Evolutionary conservation across 2,329 filamentous ascomycete genomes (phyloP).

Genomic region (Diaporthe vaccinii): DNA sequence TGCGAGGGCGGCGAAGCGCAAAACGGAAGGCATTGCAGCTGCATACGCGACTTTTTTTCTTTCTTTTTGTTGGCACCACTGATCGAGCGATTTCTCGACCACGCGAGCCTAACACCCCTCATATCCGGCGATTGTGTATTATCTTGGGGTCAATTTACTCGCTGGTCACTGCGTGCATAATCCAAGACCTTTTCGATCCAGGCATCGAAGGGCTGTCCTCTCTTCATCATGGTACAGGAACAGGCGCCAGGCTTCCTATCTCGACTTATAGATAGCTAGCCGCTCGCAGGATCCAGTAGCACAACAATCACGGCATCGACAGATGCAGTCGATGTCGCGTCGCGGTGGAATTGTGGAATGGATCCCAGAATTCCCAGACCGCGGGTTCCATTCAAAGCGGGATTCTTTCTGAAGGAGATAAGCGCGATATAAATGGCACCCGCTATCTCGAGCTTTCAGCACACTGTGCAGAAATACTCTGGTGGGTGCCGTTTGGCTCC

Average conservation of each 20-base stretch:
- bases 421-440: slow-evolving; percentile 67
- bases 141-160: not conserved
- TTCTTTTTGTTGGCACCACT: not conserved
- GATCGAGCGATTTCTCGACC: not conserved
- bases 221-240: slow-evolving; percentile 26
- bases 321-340: slow-evolving; percentile 41
- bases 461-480: slow-evolving; percentile 43
- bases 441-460: slow-evolving; percentile 46
- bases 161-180: not conserved
- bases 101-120: not conserved
- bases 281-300: slow-evolving; percentile 3
- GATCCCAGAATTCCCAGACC: slow-evolving; percentile 19
- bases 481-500: slow-evolving; percentile 66
- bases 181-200: slow-evolving; percentile 13
- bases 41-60: not conserved
- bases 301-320: slow-evolving; percentile 42
- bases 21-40: not conserved
- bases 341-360: slow-evolving; percentile 24
- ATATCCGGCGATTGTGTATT: no score
- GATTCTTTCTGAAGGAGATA: slow-evolving; percentile 69
- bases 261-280: not conserved
- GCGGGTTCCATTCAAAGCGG: slow-evolving; percentile 48
- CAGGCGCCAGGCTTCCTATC: not conserved
- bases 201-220: slow-evolving; percentile 24
- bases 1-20: slow-evolving; percentile 12